Conservation (phyloP, 495 filamentous ascomycete species). For the Tuber aestivum region DNA sequence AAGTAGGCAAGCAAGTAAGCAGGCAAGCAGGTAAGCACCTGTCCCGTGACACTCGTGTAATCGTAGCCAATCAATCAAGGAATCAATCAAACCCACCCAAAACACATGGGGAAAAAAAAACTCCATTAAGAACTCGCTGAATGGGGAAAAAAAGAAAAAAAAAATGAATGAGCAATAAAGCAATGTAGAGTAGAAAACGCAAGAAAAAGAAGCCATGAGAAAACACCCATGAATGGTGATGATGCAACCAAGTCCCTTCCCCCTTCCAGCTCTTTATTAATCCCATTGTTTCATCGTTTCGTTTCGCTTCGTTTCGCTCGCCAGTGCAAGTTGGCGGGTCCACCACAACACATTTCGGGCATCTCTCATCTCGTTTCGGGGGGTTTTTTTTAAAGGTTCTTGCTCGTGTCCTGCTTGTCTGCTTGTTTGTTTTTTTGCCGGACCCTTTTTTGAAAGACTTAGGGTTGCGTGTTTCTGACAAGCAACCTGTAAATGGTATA, state of each 20-base stretch:
- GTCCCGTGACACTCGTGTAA: background rate
- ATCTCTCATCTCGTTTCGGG: background rate
- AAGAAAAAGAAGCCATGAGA: constrained; percentile 2
- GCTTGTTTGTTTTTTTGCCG: background rate
- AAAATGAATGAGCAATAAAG: no score
- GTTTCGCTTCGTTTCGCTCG: background rate
- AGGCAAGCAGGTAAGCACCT: background rate
- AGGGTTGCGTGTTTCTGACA: background rate
- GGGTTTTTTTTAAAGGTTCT: background rate
- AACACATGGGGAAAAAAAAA: background rate
- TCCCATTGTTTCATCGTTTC: background rate
- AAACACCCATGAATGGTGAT: background rate
- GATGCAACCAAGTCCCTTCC: background rate
- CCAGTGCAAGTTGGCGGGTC: background rate
- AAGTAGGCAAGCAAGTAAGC: no score
- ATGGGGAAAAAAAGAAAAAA: background rate
- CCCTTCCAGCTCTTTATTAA: background rate
- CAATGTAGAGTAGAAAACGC: background rate
- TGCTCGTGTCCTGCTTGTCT: background rate
- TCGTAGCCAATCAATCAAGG: background rate
- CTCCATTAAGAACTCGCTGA: constrained; percentile 1
- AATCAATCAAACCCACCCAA: background rate
- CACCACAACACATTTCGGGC: background rate
- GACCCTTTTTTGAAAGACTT: background rate
- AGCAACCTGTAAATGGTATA: background rate